phyloP scores from a whole-genome alignment of 2,329 filamentous ascomycete species.

The Annulohypoxylon truncatum region DNA sequence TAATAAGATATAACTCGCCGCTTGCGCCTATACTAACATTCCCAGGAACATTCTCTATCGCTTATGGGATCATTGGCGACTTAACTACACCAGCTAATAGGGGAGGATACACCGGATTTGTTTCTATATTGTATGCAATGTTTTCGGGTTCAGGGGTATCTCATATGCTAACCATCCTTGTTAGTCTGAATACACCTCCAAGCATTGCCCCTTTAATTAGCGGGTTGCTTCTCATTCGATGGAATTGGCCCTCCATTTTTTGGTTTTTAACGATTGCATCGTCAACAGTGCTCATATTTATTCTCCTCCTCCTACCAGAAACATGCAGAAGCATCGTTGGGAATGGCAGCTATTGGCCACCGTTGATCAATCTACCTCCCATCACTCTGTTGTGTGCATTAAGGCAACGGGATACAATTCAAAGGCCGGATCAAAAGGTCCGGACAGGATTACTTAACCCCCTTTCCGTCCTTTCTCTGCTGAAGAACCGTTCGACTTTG shows the following conservation, averaged over 20 bases:
- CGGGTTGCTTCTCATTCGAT: constrained; percentile 7
- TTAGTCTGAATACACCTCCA: constrained; percentile 1
- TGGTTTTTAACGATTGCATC: constrained; percentile 24
- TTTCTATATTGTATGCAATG: not conserved
- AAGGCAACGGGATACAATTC: not conserved
- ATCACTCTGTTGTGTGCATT: not conserved
- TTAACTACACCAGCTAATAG: not conserved
- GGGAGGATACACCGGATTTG: constrained; percentile 8
- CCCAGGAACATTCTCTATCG: constrained; percentile 2
- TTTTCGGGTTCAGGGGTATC: too few species aligned
- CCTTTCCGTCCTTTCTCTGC: not conserved
- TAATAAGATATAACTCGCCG: not conserved
- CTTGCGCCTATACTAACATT: not conserved
- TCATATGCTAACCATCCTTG: not conserved
- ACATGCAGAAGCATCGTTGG: constrained; percentile 10
- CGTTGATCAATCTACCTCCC: not conserved
- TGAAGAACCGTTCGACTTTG: not conserved
- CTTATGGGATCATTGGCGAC: constrained; percentile 7
- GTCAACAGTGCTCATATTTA: not conserved
- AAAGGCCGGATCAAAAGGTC: not conserved
- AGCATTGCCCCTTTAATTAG: constrained; percentile 5
- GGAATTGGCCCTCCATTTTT: constrained; percentile 7
- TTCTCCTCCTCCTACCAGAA: constrained; percentile 1
- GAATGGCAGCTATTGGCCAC: not conserved
- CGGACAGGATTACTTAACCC: not conserved